Base-by-base conservation (phyloP, 2,329 filamentous ascomycete genomes). In the Pestalotiopsis sp. region DNA sequence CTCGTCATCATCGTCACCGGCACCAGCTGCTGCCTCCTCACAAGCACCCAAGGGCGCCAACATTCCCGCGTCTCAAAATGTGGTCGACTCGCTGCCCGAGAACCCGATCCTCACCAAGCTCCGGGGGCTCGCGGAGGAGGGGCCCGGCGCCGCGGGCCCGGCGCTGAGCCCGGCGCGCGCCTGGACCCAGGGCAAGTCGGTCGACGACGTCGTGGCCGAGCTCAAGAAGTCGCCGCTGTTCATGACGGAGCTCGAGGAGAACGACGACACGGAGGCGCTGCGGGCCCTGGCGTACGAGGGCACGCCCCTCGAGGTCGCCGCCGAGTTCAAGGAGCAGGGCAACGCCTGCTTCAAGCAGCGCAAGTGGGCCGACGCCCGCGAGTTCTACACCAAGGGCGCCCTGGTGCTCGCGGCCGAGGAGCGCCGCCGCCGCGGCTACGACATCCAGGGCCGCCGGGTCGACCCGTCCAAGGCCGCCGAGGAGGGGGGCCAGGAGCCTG, bases 221-320 rank as follows among this genome's bases (percentile, higher is more conserved):
- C 80, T 90, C 57, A 88, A 89, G 78, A 84, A 85, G 77, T 87
- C 85, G 40, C 96, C 96, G 6, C 87, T 99, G 49, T 99, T 99
- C 85, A 99, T 99, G 96, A 98, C 94, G 38, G 91, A 93, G 73
- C 86, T 98, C 41, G 93, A 93, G 74, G 92, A 97, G 72, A 97
- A 97, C 77, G 85, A 92, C 70, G 90, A 93, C 73, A 85, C 97
- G 0, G 94, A 97, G 75, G 97, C 96, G 0, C 86, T 99, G 70
- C 92, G 93, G 78, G 95, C 96, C 0, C 84, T 99, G 52, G 93
- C 94, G 38, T 97, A 98, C 78, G 96, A 99, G 83, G 97, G 96
- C 23, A 95, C 94, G 9, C 90, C 93, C 63, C 86, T 91, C 11
- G 95, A 98, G 79, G 91, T 97, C 70, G 92, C 91, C 23, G 83